These are phyloP conservation scores for Phytophthora fragariae DNA, from an alignment of 352 stramenopile genomes.

Conservation along the genomic window DNA sequence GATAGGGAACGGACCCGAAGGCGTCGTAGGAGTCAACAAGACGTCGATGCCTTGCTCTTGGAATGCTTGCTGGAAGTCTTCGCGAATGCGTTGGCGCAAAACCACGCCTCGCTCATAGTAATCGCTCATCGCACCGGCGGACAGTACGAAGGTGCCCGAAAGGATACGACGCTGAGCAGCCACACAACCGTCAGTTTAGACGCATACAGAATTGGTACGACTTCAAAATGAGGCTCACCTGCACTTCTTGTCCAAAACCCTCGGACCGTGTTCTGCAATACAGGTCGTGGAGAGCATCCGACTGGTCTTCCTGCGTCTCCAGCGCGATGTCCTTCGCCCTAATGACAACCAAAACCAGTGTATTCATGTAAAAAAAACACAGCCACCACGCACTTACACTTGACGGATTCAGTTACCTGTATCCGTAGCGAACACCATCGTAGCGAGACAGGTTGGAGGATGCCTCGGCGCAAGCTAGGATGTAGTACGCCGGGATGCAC, in stretches of 20 bases:
- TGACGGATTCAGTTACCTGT: slow-evolving; percentile 50
- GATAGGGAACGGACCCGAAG: slow-evolving; percentile 79
- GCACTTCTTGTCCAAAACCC: slow-evolving; percentile 93
- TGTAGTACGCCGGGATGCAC: slow-evolving; percentile 97
- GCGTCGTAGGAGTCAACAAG: slow-evolving; percentile 88
- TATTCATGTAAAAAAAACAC: too few relatives aligned
- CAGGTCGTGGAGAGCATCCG: slow-evolving; percentile 83
- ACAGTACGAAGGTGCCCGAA: slow-evolving; percentile 92
- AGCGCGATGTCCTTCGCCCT: slow-evolving; percentile 65
- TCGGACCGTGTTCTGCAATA: slow-evolving; percentile 89
- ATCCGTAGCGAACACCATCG: slow-evolving; percentile 95
- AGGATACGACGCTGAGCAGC: slow-evolving; percentile 81
- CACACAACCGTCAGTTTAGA: background rate
- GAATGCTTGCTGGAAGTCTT: slow-evolving; percentile 77
- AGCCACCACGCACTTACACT: too few relatives aligned
- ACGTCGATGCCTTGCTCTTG: slow-evolving; percentile 75
- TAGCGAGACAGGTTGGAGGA: slow-evolving; percentile 98
- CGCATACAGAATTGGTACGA: background rate
- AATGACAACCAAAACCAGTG: background rate
- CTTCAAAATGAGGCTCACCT: slow-evolving; percentile 46
- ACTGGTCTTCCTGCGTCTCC: slow-evolving; percentile 67
- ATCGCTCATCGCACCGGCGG: slow-evolving; percentile 83
- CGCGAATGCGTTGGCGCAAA: slow-evolving; percentile 77
- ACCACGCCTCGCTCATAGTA: slow-evolving; percentile 92
- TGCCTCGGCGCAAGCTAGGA: slow-evolving; percentile 97